Base-by-base conservation (phyloP, 768 basidiomycete species). In the Lepiota venenata region DNA sequence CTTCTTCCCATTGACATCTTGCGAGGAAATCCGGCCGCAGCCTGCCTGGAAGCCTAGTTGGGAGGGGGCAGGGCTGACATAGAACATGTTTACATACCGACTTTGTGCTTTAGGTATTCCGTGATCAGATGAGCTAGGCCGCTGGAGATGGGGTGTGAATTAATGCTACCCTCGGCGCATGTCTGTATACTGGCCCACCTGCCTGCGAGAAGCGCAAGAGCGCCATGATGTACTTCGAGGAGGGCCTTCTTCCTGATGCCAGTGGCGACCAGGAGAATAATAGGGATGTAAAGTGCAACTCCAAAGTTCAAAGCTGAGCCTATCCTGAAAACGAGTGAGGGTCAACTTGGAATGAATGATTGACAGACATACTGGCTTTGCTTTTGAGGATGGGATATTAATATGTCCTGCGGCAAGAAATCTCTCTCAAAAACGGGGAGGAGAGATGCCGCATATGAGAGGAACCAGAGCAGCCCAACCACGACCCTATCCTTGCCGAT, bases 11-110 rank as follows among this genome's bases (percentile, higher is more conserved):
- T 58, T 77, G 74, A 60, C 86, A 88, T 32, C 85, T 77, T 10
- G 77, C 71, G 39, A 87, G 74, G 60, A 87, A 88, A 63, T 88
- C 85, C 0, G 86, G 86, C 11, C 86, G 75, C 15, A 88, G 66
- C 20, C 85, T 66, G 42, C 77, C 79, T 80, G 54, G 16, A 11
- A 29, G 27, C 9, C 32, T 32, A 21, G 35, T 22, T 21, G 38
- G 54, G 32, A 7, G 18, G 12, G 22, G 12, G 22, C 16, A 29
- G 21, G 4, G 27, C 15, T 3, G 35, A 41, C 12, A 35, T 20
- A 42, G 15, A 12, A 10, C 1, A 47, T 21, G 6, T 14, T 38
- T 22, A 44, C 37, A 15, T 59, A 83, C 85, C 85, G 38, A 87
- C 73, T 64, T 75, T 70, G 58, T 84, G 80, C 56, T 84, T 85